Conservation (phyloP, 306 rosid species). For the Hippophae rhamnoides region DNA sequence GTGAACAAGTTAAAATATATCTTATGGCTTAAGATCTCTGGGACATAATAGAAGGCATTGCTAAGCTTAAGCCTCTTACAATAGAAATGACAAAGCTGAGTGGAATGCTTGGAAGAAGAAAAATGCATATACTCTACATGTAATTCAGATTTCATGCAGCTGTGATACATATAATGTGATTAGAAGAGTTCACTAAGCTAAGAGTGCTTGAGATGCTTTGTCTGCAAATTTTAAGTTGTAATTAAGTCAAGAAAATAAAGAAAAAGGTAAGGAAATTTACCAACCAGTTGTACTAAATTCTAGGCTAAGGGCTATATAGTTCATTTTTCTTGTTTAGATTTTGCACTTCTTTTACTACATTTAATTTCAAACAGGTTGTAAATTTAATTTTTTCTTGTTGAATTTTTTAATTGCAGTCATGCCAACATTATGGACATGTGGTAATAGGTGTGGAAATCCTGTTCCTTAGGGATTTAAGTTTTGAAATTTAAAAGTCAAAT, state of each 20-base stretch:
- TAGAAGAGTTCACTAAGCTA: not conserved
- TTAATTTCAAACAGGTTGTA: too few relatives aligned
- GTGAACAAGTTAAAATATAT: slow-evolving; percentile 3
- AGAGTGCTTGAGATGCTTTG: slow-evolving; percentile 4
- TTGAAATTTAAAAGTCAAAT: too few relatives aligned
- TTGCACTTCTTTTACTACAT: too few relatives aligned
- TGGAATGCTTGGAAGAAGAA: not conserved
- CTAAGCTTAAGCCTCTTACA: not conserved
- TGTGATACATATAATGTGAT: not conserved
- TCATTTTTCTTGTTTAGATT: too few relatives aligned
- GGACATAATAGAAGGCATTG: not conserved
- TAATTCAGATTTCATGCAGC: slow-evolving; percentile 9
- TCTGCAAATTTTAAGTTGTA: not conserved
- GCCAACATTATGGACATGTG: too few relatives aligned
- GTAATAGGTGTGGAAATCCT: too few relatives aligned
- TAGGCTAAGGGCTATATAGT: too few relatives aligned
- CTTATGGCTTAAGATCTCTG: slow-evolving; percentile 14
- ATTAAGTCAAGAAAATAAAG: not conserved
- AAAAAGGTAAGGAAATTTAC: not conserved
- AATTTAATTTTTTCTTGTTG: too few relatives aligned
- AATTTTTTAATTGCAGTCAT: too few relatives aligned
- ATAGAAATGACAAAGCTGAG: not conserved
- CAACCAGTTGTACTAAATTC: too few relatives aligned
- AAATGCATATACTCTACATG: slow-evolving; percentile 12
- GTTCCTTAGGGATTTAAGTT: too few relatives aligned